Conservation (phyloP, 257 asterid species). For the Cynanchum wilfordii region DNA sequence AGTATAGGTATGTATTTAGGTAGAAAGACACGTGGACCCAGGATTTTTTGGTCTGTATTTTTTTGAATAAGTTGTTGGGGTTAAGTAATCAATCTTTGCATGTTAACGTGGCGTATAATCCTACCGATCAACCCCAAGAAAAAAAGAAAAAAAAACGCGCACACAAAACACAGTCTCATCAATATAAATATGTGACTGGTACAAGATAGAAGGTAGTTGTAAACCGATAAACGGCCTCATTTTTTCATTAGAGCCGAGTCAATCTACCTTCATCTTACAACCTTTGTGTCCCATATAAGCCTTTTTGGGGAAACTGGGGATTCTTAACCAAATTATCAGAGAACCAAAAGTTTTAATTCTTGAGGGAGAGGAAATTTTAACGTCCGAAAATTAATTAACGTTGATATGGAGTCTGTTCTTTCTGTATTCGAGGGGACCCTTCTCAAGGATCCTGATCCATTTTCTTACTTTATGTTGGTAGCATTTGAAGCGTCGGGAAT, state of each 20-base stretch:
- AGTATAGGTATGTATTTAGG: constrained; percentile 21
- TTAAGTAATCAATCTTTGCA: constrained; percentile 49
- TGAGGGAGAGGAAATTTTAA: not conserved
- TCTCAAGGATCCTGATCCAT: constrained; percentile 48
- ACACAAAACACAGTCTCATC: constrained; percentile 6
- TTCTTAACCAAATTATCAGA: constrained; percentile 9
- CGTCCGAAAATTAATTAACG: too few species aligned
- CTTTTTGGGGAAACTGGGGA: not conserved
- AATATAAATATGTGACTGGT: constrained; percentile 18
- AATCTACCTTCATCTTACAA: constrained; percentile 56
- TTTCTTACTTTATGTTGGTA: constrained; percentile 77
- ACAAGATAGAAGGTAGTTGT: constrained; percentile 33
- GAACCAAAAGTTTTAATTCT: not conserved
- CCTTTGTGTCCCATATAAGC: constrained; percentile 27
- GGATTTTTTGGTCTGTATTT: not conserved
- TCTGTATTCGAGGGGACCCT: constrained; percentile 75
- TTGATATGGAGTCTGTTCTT: constrained; percentile 45
- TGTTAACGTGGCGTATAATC: constrained; percentile 45
- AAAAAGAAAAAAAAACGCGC: not conserved
- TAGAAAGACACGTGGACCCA: constrained; percentile 31
- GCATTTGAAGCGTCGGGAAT: constrained; percentile 89
- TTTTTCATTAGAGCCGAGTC: constrained; percentile 39
- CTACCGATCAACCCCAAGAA: too few species aligned
- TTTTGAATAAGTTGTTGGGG: constrained; percentile 36
- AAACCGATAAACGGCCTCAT: constrained; percentile 40